Evolutionary conservation across 306 rosid species (phyloP), one percentile per base, ranked within the genome.

Genomic region (Arachis hypogaea): DNA sequence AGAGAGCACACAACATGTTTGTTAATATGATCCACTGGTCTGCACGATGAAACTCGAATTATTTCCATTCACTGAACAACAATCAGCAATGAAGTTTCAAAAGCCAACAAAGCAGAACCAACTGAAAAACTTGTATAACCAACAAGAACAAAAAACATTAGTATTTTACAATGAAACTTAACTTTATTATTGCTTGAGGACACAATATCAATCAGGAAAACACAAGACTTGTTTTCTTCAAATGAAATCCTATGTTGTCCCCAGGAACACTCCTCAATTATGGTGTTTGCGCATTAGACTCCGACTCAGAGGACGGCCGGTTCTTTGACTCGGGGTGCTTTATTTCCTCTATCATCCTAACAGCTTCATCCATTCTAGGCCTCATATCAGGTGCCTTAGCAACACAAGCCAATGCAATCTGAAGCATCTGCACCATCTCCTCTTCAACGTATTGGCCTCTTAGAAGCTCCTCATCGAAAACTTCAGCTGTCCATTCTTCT

Each of bases 401-500:
- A 0, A 80, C 96, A 73, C 93, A 91, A 0, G 91, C 87, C 45
- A 91, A 47, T 22, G 88, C 89, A 77, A 91, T 84, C 79, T 91
- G 97, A 76, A 91, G 91, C 95, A 89, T 86, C 69, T 87, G 97
- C 22, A 91, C 91, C 96, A 91, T 87, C 71, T 91, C 93, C 73
- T 89, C 97, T 71, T 91, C 97, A 38, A 81, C 87, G 67, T 87
- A 74, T 10, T 73, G 82, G 4, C 86, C 86, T 71, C 82, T 81
- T 30, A 91, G 70, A 59, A 91, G 77, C 85, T 91, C 97, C 68
- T 84, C 87, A 44, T 89, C 97, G 18, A 91, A 91, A 14, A 91
- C 95, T 78, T 91, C 97, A 9, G 95, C 89, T 3, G 95, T 91
- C 97, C 97, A 91, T 68, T 91, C 97, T 80, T 91, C 97, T 1